Conservation (phyloP, 352 stramenopile species). For the Lagenidium giganteum region DNA sequence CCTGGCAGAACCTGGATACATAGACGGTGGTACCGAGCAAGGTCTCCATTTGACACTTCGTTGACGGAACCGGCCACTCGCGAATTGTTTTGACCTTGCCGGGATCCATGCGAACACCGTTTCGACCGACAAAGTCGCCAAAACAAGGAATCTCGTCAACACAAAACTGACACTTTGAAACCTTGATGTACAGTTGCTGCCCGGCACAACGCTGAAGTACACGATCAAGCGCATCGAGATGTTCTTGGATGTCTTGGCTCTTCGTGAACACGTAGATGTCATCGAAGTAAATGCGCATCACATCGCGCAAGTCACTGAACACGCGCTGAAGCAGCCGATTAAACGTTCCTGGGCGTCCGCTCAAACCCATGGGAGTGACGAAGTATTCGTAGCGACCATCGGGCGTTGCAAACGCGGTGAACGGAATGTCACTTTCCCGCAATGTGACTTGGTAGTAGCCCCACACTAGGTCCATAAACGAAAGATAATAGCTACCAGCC, state of each 20-base stretch:
- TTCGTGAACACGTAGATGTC: slow-evolving; percentile 23
- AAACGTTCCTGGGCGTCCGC: slow-evolving; percentile 8
- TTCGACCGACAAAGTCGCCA: slow-evolving; percentile 15
- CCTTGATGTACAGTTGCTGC: slow-evolving; percentile 20
- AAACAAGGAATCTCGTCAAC: slow-evolving; percentile 20
- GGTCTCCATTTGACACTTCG: slow-evolving; percentile 6
- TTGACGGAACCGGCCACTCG: slow-evolving; percentile 9
- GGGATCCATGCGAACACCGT: slow-evolving; percentile 11
- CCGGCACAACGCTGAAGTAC: slow-evolving; percentile 11
- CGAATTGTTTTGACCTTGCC: slow-evolving; percentile 9
- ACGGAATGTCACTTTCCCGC: slow-evolving; percentile 11
- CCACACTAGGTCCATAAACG: slow-evolving; percentile 13
- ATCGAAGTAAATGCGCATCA: slow-evolving; percentile 17
- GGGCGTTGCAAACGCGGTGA: slow-evolving; percentile 14
- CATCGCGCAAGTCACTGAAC: slow-evolving; percentile 4
- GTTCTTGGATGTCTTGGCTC: slow-evolving; percentile 4
- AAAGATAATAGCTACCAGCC: slow-evolving; percentile 9
- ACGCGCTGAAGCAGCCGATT: slow-evolving; percentile 15
- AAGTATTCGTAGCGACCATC: slow-evolving; percentile 17
- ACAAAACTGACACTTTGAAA: slow-evolving; percentile 21
- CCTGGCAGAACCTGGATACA: slow-evolving; percentile 5
- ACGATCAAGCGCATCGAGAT: slow-evolving; percentile 7
- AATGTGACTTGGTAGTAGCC: slow-evolving; percentile 16
- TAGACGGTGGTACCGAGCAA: slow-evolving; percentile 10
- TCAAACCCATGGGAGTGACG: slow-evolving; percentile 18